phyloP scores from a whole-genome alignment of 148 eudicot genomes.

The Amaranthus cruentus region DNA sequence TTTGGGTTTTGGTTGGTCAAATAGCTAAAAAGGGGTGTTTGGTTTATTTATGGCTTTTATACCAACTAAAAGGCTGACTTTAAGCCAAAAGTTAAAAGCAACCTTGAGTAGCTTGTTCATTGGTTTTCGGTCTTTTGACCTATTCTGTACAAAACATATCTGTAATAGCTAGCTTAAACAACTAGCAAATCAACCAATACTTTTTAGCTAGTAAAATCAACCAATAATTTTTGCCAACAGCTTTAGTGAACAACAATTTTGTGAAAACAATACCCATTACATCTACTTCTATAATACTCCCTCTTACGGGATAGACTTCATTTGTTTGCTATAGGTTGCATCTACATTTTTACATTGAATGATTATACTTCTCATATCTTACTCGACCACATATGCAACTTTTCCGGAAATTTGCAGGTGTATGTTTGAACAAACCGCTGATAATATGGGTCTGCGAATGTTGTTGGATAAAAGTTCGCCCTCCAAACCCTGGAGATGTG shows the following conservation, averaged over 20 bases:
- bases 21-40: too few relatives aligned
- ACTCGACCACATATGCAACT: not conserved
- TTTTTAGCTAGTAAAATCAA: too few relatives aligned
- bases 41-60: too few relatives aligned
- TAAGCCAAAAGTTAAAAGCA: too few relatives aligned
- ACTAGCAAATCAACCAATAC: too few relatives aligned
- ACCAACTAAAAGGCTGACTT: too few relatives aligned
- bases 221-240: not conserved
- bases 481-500: slow-evolving; percentile 57
- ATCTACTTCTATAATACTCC: too few relatives aligned
- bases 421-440: slow-evolving; percentile 51
- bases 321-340: not conserved
- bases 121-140: too few relatives aligned
- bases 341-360: not conserved
- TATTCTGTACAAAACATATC: too few relatives aligned
- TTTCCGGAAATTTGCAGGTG: slow-evolving; percentile 37
- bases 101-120: too few relatives aligned
- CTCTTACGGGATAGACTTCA: not conserved
- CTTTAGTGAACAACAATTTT: not conserved
- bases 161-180: too few relatives aligned
- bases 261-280: not conserved
- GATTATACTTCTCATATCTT: not conserved
- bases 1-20: too few relatives aligned
- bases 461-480: slow-evolving; percentile 70
- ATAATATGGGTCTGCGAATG: slow-evolving; percentile 59